phyloP scores from a whole-genome alignment of 345 rosid species.

The Schrenkiella parvula region DNA sequence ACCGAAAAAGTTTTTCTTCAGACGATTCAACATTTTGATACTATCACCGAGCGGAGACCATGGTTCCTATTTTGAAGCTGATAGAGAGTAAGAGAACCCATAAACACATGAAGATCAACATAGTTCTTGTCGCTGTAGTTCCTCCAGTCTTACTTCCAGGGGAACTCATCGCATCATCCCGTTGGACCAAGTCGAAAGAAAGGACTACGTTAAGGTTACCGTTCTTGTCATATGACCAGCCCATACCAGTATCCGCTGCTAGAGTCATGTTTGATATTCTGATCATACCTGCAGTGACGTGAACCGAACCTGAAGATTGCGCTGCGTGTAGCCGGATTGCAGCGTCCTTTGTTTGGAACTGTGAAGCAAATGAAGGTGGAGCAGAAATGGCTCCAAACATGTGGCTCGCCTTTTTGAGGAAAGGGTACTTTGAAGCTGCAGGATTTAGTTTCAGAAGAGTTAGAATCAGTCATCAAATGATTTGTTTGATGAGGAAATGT shows the following conservation, averaged over 20 bases:
- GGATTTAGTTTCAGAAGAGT: not conserved
- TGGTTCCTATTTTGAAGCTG: slow-evolving; percentile 57
- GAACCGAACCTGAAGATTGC: slow-evolving; percentile 75
- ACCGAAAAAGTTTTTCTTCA: not conserved
- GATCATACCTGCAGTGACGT: slow-evolving; percentile 86
- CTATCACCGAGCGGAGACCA: slow-evolving; percentile 51
- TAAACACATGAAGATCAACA: slow-evolving; percentile 54
- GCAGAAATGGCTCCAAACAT: slow-evolving; percentile 72
- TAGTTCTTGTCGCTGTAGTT: slow-evolving; percentile 41
- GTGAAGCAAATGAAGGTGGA: slow-evolving; percentile 75
- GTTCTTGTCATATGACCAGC: slow-evolving; percentile 68
- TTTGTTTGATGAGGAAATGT: not conserved
- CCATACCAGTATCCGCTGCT: slow-evolving; percentile 35
- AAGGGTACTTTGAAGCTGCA: slow-evolving; percentile 67
- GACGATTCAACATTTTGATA: slow-evolving; percentile 1
- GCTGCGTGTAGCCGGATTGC: slow-evolving; percentile 56
- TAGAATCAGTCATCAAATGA: not conserved
- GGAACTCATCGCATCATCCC: slow-evolving; percentile 6
- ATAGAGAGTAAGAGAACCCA: slow-evolving; percentile 64
- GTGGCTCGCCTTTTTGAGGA: slow-evolving; percentile 70
- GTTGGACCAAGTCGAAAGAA: slow-evolving; percentile 50
- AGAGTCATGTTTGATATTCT: slow-evolving; percentile 52
- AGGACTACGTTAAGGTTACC: slow-evolving; percentile 59
- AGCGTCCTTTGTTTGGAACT: slow-evolving; percentile 68
- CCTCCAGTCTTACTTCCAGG: slow-evolving; percentile 35